phyloP scores from a whole-genome alignment of 129 eudicot species.

The Flaveria robusta region DNA sequence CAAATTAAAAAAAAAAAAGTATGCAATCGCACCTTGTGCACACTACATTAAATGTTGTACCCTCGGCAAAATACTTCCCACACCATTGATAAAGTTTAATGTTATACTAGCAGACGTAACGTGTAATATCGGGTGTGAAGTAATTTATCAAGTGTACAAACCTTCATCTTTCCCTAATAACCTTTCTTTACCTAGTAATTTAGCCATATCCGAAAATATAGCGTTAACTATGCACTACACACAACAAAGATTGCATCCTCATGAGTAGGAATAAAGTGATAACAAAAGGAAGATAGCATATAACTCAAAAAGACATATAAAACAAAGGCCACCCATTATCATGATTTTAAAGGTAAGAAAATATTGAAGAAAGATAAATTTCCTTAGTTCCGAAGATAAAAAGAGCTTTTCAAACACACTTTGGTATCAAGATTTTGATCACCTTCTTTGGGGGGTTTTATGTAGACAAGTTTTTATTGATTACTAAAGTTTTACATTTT shows the following conservation, averaged over 20 bases:
- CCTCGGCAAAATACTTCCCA: background rate
- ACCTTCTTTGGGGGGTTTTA: background rate
- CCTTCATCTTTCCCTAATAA: background rate
- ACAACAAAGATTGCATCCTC: background rate
- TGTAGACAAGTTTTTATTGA: background rate
- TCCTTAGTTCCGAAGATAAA: background rate
- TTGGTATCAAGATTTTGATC: background rate
- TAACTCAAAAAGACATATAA: background rate
- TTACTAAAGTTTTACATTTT: background rate
- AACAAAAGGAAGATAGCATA: background rate
- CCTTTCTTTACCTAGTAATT: background rate
- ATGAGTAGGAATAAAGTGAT: conserved; percentile 22
- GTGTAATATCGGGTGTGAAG: background rate
- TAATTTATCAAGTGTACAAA: background rate
- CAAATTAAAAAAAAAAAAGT: too few relatives aligned
- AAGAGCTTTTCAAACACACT: conserved; percentile 1
- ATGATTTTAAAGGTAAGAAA: background rate
- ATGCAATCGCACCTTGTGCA: too few relatives aligned
- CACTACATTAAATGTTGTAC: too few relatives aligned
- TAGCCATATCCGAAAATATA: background rate
- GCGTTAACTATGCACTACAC: background rate
- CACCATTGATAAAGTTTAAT: background rate
- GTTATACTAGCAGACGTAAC: background rate
- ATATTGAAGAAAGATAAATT: background rate
- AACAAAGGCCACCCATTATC: background rate